Base-by-base conservation (phyloP, 495 filamentous ascomycete genomes). In the Margaritispora aquatica region DNA sequence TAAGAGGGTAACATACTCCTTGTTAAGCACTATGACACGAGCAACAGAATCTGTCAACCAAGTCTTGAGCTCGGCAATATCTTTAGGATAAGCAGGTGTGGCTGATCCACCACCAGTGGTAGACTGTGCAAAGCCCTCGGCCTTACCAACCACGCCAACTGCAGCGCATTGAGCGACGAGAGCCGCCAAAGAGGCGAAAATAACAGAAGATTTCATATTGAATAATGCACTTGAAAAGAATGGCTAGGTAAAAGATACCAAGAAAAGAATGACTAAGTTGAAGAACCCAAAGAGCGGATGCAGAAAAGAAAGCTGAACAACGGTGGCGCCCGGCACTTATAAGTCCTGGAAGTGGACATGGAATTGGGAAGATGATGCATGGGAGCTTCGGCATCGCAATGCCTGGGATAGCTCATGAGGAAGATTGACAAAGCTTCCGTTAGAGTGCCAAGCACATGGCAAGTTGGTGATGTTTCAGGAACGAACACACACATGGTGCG, bases 71-170 rank as follows among this genome's bases (percentile, higher is more conserved):
- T 80, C 63, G 17, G 65, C 54, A 46, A 68, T 77, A 19, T 71
- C 69, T 21, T 60, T 73, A 7, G 78, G 79, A 22, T 74, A 69
- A 1, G 69, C 75, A 13, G 77, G 64, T 23, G 71, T 68, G 4
- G 76, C 77, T 65, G 63, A 65, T 57, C 77, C 76, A 68, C 79
- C 79, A 60, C 79, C 79, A 51, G 67, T 71, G 31, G 75, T 77
- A 61, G 80, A 79, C 27, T 29, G 1, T 22, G 55, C 26, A 46
- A 50, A 58, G 15, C 78, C 78, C 13, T 75, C 69, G 1, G 78
- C 66, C 2, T 68, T 68, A 20, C 76, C 75, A 3, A 63, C 63
- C 11, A 77, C 75, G 4, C 20, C 20, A 8, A 5, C 2, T 10
- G 34, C 52, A 19, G 52, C 11, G 34, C 9, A 11, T 19, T 29